A percentile compares a stretch with the other conserved stretches of the same genome.
phyloP scores from a whole-genome alignment of 345 rosid species.

The Eucalyptus regnans region DNA sequence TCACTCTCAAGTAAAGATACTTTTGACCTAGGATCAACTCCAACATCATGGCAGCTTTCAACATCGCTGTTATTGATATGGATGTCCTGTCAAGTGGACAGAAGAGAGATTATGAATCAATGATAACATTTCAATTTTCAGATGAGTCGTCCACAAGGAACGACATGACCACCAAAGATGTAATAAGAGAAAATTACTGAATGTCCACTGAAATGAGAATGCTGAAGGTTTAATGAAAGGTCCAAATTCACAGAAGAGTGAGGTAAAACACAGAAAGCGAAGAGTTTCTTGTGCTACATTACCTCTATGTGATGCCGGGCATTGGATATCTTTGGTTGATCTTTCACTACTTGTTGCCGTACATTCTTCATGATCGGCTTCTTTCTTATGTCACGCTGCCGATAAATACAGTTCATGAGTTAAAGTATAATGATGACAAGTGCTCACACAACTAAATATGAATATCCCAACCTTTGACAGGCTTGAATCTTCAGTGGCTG shows the following conservation, averaged over 20 bases:
- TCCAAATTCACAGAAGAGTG: background rate
- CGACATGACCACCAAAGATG: background rate
- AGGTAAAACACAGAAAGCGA: background rate
- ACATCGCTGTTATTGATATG: background rate
- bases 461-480: background rate
- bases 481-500: background rate
- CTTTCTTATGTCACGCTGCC: background rate
- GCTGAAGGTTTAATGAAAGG: background rate
- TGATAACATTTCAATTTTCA: background rate
- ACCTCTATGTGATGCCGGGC: constrained; percentile 11
- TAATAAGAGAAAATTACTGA: background rate
- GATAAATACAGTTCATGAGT: background rate
- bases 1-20: background rate
- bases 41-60: background rate
- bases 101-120: background rate
- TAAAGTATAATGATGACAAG: background rate
- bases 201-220: background rate
- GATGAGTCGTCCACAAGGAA: background rate
- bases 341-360: background rate
- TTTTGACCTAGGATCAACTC: background rate
- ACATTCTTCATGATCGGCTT: background rate
- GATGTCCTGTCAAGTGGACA: background rate
- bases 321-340: background rate
- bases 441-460: background rate
- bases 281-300: background rate